Conservation (phyloP, 2,329 filamentous ascomycete genomes). For the Fusarium subtropicale region DNA sequence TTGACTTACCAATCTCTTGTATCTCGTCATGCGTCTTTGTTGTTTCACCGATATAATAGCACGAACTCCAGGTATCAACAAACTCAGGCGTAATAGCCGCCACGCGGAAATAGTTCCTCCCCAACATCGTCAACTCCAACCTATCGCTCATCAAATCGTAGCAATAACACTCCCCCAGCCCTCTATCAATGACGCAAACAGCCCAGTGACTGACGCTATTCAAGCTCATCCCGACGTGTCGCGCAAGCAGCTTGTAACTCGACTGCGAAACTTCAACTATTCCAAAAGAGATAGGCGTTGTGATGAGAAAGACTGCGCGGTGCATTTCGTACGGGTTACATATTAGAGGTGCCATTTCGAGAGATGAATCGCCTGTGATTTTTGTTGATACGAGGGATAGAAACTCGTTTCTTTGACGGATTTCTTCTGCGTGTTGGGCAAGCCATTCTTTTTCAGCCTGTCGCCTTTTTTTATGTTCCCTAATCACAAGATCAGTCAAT, state of each 20-base stretch:
- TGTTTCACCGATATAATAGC: conserved; percentile 45
- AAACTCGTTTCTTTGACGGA: conserved; percentile 39
- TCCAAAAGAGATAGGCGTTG: conserved; percentile 41
- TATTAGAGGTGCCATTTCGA: conserved; percentile 37
- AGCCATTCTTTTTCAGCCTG: conserved; percentile 14
- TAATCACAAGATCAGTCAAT: neutral
- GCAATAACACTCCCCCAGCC: conserved; percentile 37
- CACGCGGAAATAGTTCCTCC: conserved; percentile 44
- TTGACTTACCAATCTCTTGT: conserved; percentile 36
- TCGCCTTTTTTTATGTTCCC: conserved; percentile 27
- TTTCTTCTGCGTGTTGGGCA: conserved; percentile 23
- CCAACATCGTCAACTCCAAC: conserved; percentile 39
- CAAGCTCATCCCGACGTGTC: conserved; percentile 43
- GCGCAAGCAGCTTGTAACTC: conserved; percentile 40
- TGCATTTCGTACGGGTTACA: conserved; percentile 33
- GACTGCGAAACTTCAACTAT: conserved; percentile 37
- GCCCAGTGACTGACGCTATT: conserved; percentile 47
- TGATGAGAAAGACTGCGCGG: conserved; percentile 43
- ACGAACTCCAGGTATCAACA: conserved; percentile 44
- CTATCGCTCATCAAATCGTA: conserved; percentile 47
- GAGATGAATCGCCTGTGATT: conserved; percentile 36
- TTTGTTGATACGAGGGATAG: conserved; percentile 30
- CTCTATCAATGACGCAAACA: conserved; percentile 42
- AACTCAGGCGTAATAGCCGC: conserved; percentile 36
- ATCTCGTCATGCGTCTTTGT: conserved; percentile 44